These are phyloP conservation scores for Anacardium occidentale DNA, from an alignment of 345 rosid species.

Conservation along the genomic window DNA sequence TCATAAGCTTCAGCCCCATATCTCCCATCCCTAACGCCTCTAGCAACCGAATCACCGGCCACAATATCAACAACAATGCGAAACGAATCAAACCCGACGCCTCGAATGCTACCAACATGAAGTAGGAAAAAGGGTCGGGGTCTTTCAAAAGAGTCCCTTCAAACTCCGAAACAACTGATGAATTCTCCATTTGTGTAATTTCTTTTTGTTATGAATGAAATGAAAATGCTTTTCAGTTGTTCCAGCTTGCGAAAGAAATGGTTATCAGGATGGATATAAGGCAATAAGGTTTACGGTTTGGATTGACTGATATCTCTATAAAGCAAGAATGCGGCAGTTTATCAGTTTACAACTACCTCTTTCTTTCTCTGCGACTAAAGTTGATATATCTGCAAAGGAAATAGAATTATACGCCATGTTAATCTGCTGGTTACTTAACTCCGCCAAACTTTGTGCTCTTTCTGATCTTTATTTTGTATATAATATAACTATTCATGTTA, in stretches of 20 bases:
- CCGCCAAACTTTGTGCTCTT: conserved; percentile 43
- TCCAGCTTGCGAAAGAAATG: conserved; percentile 17
- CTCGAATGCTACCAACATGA: conserved; percentile 89
- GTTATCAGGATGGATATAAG: conserved; percentile 8
- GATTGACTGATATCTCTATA: conserved; percentile 41
- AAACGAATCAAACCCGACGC: conserved; percentile 83
- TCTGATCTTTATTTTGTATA: background rate
- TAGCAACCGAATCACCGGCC: conserved; percentile 70
- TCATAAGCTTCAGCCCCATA: conserved; percentile 55
- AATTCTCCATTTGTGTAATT: conserved; percentile 28
- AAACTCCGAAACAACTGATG: conserved; percentile 65
- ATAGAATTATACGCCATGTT: conserved; percentile 45
- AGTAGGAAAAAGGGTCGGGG: conserved; percentile 65
- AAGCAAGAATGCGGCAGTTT: conserved; percentile 47
- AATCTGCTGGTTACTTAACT: conserved; percentile 59
- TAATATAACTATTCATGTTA: background rate
- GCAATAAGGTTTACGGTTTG: conserved; percentile 31
- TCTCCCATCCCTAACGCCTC: conserved; percentile 45
- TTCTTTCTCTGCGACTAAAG: conserved; percentile 2
- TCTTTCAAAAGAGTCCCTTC: conserved; percentile 75
- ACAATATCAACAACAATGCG: conserved; percentile 43
- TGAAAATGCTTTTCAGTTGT: background rate
- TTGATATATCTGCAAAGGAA: conserved; percentile 39
- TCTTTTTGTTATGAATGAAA: background rate
- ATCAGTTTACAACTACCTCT: conserved; percentile 64